Base-by-base conservation (phyloP, 495 filamentous ascomycete genomes). In the Talaromyces adpressus region DNA sequence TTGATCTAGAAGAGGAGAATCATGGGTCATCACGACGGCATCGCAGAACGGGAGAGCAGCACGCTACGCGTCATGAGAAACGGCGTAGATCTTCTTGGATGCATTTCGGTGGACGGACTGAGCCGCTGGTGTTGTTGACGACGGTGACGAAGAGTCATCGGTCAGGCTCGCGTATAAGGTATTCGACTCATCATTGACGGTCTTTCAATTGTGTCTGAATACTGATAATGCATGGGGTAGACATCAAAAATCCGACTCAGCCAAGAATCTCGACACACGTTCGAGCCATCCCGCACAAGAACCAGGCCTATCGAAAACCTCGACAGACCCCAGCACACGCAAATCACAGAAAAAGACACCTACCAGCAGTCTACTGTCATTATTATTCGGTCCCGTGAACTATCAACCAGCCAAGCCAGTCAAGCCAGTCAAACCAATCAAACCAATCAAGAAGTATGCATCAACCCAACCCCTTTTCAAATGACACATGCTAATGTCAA, bases 401-500 rank as follows among this genome's bases (percentile, higher is more conserved):
- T 0, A 2, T 56, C 52, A 8, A 7, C 52, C 20, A 6, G 11
- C 9, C 11, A 34, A 57, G 27, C 16, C 54, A 4, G 27, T 57
- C 27, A 27, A n/a, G 8, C 22, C n/a, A 54, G 51, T 27, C 27
- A 27, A 27, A 27, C 27, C 27, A 30, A 6, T 16, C 22, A 58
- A 58, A 58, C n/a, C 56, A 3, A 11, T 36, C 30, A 32, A 32
- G 4, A 58, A 36, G 56, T 58, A 58, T 34, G 30, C 30, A 58
- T 29, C 52, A 56, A 27, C 52, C 27, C 5, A 32, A 11, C n/a
- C 30, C 30, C 27, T 14, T 36, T 58, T 11, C 16, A n/a, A n/a
- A n/a, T n/a, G n/a, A 8, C n/a, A 58, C n/a, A 58, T 58, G 6
- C 56, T 61, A n/a, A 61, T n/a, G n/a, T 32, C 18, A 20, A 16